Percentiles rank a stretch among this genome's conserved stretches.
These are phyloP conservation scores for Endotrypanum monterogeii DNA, from an alignment of 208 protist genomes.

Conservation along the genomic window DNA sequence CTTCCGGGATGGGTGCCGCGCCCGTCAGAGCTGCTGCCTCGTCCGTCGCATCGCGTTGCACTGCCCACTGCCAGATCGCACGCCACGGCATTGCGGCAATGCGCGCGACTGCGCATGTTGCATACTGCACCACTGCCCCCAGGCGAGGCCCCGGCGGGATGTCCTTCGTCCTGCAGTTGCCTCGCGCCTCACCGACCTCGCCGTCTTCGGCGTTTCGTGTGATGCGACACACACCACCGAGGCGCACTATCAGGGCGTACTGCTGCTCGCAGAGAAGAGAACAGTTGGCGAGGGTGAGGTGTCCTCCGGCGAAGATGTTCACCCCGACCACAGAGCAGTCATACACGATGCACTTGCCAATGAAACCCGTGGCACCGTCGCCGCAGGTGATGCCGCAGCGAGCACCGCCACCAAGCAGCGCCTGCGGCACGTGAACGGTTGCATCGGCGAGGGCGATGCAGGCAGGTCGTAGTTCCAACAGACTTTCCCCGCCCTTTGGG, in stretches of 20 bases:
- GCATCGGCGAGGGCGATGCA: constrained; percentile 62
- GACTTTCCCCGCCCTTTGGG: constrained; percentile 6
- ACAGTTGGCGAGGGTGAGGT: constrained; percentile 50
- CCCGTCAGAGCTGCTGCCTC: not conserved
- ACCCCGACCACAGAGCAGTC: constrained; percentile 54
- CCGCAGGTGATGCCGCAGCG: constrained; percentile 58
- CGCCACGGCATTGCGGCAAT: constrained; percentile 2
- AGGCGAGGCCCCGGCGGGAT: not conserved
- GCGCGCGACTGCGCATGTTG: not conserved
- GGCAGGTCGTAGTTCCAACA: constrained; percentile 42
- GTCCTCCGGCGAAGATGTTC: constrained; percentile 47
- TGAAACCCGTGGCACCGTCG: constrained; percentile 38
- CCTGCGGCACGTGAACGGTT: constrained; percentile 52
- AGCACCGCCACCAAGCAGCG: constrained; percentile 52
- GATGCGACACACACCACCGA: constrained; percentile 38
- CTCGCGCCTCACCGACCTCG: not conserved
- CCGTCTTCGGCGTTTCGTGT: constrained; percentile 2
- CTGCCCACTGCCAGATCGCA: constrained; percentile 1
- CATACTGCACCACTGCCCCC: not conserved
- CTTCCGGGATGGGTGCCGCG: not conserved
- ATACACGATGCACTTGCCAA: constrained; percentile 43
- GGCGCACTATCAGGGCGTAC: constrained; percentile 54
- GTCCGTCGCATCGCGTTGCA: not conserved
- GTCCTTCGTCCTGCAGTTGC: not conserved
- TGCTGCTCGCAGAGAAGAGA: constrained; percentile 26